These are phyloP conservation scores for Solioccasus polychromus DNA, from an alignment of 768 basidiomycete species.

Conservation along the genomic window DNA sequence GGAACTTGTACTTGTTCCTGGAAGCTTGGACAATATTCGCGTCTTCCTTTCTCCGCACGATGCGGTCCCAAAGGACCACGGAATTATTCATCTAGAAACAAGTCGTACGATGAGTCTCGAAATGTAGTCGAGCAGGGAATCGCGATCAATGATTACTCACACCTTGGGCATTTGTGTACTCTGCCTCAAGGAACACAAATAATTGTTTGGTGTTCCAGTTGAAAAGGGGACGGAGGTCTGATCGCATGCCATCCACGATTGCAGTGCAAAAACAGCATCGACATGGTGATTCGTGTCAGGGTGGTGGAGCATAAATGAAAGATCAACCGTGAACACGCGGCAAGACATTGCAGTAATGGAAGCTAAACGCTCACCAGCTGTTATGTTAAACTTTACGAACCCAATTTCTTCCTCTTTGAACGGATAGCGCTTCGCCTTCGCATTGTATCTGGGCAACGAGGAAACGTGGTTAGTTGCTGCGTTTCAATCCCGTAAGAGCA, in stretches of 20 bases:
- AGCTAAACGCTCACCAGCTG: constrained; percentile 56
- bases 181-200: constrained; percentile 83
- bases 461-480: constrained; percentile 10
- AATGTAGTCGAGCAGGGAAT: constrained; percentile 4
- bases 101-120: constrained; percentile 9
- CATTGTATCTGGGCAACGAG: constrained; percentile 39
- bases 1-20: constrained; percentile 83
- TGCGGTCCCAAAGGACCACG: constrained; percentile 91
- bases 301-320: constrained; percentile 23
- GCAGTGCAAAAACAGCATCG: constrained; percentile 1
- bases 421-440: constrained; percentile 51
- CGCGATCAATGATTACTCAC: constrained; percentile 43
- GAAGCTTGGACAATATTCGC: constrained; percentile 50
- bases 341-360: constrained; percentile 25
- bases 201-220: constrained; percentile 98
- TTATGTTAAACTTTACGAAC: constrained; percentile 77
- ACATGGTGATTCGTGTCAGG: constrained; percentile 14
- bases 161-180: constrained; percentile 71
- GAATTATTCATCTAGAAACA: constrained; percentile 59
- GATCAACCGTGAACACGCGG: constrained; percentile 24
- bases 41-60: constrained; percentile 77
- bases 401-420: constrained; percentile 71
- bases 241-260: constrained; percentile 1
- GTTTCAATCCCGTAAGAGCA: constrained; percentile 5
- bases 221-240: constrained; percentile 82